phyloP scores from a whole-genome alignment of 176 grass and related monocot genomes.

The Oryza longistaminata region DNA sequence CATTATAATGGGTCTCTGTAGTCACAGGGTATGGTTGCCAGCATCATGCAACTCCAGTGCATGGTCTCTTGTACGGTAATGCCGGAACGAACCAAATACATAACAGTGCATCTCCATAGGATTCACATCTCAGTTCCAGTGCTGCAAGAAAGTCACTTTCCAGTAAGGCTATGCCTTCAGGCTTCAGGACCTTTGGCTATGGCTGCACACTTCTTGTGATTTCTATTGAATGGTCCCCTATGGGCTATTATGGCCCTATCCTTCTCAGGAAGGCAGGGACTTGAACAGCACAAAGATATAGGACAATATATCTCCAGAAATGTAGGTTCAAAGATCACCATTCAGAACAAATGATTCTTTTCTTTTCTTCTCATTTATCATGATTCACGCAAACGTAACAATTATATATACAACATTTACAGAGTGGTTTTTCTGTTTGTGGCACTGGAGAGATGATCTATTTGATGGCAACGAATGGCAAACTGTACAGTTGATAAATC shows the following conservation, averaged over 20 bases:
- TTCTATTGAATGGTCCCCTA: not conserved
- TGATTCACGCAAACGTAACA: not conserved
- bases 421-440: constrained; percentile 22
- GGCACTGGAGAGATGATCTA: constrained; percentile 17
- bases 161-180: not conserved
- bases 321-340: not conserved
- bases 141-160: not conserved
- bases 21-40: not conserved
- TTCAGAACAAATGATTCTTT: not conserved
- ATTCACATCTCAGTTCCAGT: not conserved
- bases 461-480: constrained; percentile 28
- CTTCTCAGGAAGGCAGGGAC: not conserved
- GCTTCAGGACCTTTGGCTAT: not conserved
- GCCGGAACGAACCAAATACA: not conserved
- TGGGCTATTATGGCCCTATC: not conserved
- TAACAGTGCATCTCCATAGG: not conserved
- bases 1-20: not conserved
- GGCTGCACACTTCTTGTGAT: not conserved
- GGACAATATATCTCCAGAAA: too few relatives aligned
- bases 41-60: not conserved
- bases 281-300: not conserved
- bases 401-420: constrained; percentile 53
- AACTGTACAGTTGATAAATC: constrained; percentile 41
- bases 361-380: constrained; percentile 30
- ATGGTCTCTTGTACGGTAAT: constrained; percentile 3